These are phyloP conservation scores for Malus sylvestris DNA, from an alignment of 306 rosid species.

Conservation along the genomic window DNA sequence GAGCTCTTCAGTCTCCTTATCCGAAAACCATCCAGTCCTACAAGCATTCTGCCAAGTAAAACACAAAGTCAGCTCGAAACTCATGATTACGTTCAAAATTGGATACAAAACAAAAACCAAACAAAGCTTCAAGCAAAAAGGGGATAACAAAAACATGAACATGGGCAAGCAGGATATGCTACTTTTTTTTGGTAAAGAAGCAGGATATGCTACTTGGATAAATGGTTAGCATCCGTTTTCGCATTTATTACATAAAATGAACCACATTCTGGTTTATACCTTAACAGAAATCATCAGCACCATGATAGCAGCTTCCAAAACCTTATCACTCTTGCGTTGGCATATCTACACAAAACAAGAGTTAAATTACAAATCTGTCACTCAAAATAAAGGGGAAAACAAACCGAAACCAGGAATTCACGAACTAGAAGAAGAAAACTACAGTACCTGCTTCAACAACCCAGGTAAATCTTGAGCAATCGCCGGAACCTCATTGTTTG, in stretches of 20 bases:
- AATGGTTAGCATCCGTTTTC: background rate
- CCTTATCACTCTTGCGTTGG: conserved; percentile 25
- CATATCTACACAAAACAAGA: conserved; percentile 38
- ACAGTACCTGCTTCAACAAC: conserved; percentile 56
- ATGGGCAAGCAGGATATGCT: background rate
- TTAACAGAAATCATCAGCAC: conserved; percentile 72
- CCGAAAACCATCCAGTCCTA: conserved; percentile 61
- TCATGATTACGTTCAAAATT: background rate
- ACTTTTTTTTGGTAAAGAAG: background rate
- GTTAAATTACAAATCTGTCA: background rate
- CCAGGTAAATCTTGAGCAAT: conserved; percentile 35
- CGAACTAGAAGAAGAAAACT: background rate
- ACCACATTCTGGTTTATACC: conserved; percentile 28
- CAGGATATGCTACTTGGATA: background rate
- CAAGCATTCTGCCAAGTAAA: conserved; percentile 58
- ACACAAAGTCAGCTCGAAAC: conserved; percentile 16
- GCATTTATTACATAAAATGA: background rate
- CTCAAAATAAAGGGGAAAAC: background rate
- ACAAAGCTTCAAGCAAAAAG: background rate
- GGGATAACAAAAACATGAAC: background rate
- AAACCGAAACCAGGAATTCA: background rate
- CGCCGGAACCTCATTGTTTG: conserved; percentile 41
- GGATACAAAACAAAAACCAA: background rate
- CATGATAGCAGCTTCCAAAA: conserved; percentile 46
- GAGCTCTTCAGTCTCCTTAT: conserved; percentile 56